Evolutionary conservation across 345 rosid genomes (phyloP), one percentile per base, ranked within the genome.

Genomic region (Linum usitatissimum): DNA sequence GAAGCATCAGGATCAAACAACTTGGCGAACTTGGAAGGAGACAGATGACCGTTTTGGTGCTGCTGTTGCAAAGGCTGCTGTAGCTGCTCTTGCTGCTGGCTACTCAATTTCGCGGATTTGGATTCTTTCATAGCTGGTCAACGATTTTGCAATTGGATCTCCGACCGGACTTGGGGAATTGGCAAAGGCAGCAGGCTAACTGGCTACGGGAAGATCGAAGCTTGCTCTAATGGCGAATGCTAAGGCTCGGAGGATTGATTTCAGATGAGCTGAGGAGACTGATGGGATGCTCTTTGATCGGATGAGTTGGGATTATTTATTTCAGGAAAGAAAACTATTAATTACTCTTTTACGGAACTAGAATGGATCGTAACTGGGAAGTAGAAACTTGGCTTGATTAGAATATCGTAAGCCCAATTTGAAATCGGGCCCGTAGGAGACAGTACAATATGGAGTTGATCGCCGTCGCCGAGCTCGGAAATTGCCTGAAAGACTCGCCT

Each of bases 1-100:
- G 96, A 79, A 49, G 92, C 91, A 34, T 88, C 92, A 3, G 95
- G 90, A 85, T 88, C 96, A 55, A 91, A 81, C 76, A 84, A 77
- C 60, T 85, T 88, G 15, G 92, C 84, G 45, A 84, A 73, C 64
- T 76, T 88, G 72, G 76, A 78, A 15, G 87, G 88, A 61, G 87
- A 82, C 57, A 85, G 71, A 84, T 88, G 94, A 55, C 81, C 90
- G 71, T 80, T 78, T 34, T 74, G 79, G 61, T 78, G 80, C 49
- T 75, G 93, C 40, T 79, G 84, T 34, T 70, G 38, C 38, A 34
- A 34, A 1, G 38, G 51, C 51, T 45, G 51, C 51, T 9, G 17
- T 45, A 14, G 51, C 51, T 45, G 51, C 51, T 45, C 51, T 9
- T 9, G 86, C 51, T 72, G 86, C 2, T 73, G 70, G 66, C 78